A percentile compares a stretch with the other conserved stretches of the same genome.
phyloP scores from a whole-genome alignment of 441 rosid genomes.

The Kokia cookei region DNA sequence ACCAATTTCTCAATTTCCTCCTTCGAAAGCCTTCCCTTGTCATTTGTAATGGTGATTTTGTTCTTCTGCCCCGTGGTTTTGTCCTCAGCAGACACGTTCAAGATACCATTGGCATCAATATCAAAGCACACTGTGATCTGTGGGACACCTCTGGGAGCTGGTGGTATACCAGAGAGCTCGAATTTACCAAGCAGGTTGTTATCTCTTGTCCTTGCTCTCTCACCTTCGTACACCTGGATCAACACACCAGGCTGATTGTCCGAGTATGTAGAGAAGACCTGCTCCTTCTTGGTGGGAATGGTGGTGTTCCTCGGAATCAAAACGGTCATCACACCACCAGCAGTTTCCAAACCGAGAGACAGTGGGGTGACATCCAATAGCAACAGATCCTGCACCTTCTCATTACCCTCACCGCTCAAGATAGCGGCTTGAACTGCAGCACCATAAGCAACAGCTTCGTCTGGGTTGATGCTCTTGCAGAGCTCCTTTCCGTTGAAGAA shows the following conservation, averaged over 20 bases:
- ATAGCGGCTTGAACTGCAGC: slow-evolving; percentile 69
- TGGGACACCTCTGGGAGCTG: slow-evolving; percentile 62
- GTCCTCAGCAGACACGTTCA: slow-evolving; percentile 66
- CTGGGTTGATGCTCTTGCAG: slow-evolving; percentile 58
- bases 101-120: slow-evolving; percentile 52
- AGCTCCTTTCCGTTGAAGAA: slow-evolving; percentile 63
- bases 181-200: slow-evolving; percentile 60
- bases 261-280: slow-evolving; percentile 54
- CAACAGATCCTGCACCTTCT: slow-evolving; percentile 58
- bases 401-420: slow-evolving; percentile 58
- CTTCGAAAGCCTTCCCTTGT: slow-evolving; percentile 62
- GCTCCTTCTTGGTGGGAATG: slow-evolving; percentile 58
- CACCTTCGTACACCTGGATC: slow-evolving; percentile 67
- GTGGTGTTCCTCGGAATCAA: slow-evolving; percentile 58
- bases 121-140: slow-evolving; percentile 60
- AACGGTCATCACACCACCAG: slow-evolving; percentile 53
- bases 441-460: slow-evolving; percentile 64
- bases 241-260: slow-evolving; percentile 60
- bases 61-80: slow-evolving; percentile 60
- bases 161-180: slow-evolving; percentile 58
- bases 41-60: slow-evolving; percentile 63
- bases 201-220: slow-evolving; percentile 53
- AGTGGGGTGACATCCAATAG: slow-evolving; percentile 52
- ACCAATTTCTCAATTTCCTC: slow-evolving; percentile 66
- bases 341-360: slow-evolving; percentile 56